A percentile compares a stretch with the other conserved stretches of the same genome.
These are phyloP conservation scores for Actinidia polygama DNA, from an alignment of 179 eudicot species.

Conservation along the genomic window DNA sequence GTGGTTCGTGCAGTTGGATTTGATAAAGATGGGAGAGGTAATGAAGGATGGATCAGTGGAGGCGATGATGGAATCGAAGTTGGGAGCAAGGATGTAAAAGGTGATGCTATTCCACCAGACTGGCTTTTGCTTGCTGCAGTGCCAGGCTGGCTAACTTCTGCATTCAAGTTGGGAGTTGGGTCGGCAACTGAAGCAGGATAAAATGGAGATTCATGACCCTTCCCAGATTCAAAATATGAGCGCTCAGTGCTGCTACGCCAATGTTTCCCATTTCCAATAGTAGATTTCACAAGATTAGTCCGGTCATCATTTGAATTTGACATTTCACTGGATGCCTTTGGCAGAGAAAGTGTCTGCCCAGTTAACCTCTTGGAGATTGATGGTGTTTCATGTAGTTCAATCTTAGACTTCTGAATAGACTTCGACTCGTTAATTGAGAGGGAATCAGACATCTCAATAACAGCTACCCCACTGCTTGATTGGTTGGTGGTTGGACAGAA, in stretches of 20 bases:
- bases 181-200: conserved; percentile 22
- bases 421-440: conserved; percentile 26
- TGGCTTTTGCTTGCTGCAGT: conserved; percentile 32
- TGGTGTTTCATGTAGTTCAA: conserved; percentile 24
- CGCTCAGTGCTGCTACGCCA: conserved; percentile 25
- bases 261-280: conserved; percentile 32
- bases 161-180: conserved; percentile 25
- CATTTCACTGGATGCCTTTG: conserved; percentile 32
- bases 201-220: conserved; percentile 29
- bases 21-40: conserved; percentile 29
- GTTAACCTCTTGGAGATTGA: conserved; percentile 33
- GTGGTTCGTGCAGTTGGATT: conserved; percentile 33
- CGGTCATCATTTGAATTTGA: conserved; percentile 32
- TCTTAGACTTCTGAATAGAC: conserved; percentile 28
- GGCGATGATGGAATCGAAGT: conserved; percentile 29
- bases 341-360: conserved; percentile 30
- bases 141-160: conserved; percentile 28
- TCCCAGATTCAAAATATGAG: conserved; percentile 29
- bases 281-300: conserved; percentile 26
- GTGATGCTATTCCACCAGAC: conserved; percentile 15
- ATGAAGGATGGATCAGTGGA: conserved; percentile 33
- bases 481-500: conserved; percentile 29
- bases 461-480: conserved; percentile 25
- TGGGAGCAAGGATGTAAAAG: conserved; percentile 27
- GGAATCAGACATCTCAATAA: conserved; percentile 26